Base-by-base conservation (phyloP, 1,139 yeast genomes). In the Suhomyces atakaporum region DNA sequence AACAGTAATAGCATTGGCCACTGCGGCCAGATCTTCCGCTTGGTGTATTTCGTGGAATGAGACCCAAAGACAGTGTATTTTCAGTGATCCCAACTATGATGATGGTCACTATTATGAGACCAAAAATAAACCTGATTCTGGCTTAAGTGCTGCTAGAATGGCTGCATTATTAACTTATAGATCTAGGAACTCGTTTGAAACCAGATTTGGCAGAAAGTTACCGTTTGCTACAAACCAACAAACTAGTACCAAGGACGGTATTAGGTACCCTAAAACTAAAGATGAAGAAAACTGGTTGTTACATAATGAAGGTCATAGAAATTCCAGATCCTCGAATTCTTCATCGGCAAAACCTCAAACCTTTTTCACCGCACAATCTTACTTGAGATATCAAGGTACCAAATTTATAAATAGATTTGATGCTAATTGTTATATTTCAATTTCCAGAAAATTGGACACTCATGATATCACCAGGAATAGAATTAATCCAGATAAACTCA, bases 31-130 rank as follows among this genome's bases (percentile, higher is more conserved):
- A 53, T 95, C 92, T 29, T 85, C 95, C 6, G 98, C 98, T 0
- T 92, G 98, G 98, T 92, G 97, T 50, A 92, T 92, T 38, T 86
- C 96, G 3, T 92, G 98, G 98, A 92, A 95, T 40, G 98, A 92
- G 57, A 95, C 98, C 6, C 98, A 92, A 62, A 77, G 98, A 51
- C 98, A 92, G 59, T 81, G 95, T 47, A 88, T 92, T 21, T 92
- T 90, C 62, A 82, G 95, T 16, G 98, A 92, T 59, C 97, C 98
- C 5, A 84, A 84, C 55, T 92, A 89, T 56, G 75, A 77, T 40
- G 97, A 89, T 54, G 98, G 98, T 2, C 88, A 86, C 60, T 71
- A 71, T 45, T 90, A 86, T 54, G 66, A 79, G 11, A 68, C 76
- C 28, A 84, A 81, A 38, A 44, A 36, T 15, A 94, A 90, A 7